phyloP scores from a whole-genome alignment of 2,329 filamentous ascomycete species.

The Ophiostoma novo-ulmi region DNA sequence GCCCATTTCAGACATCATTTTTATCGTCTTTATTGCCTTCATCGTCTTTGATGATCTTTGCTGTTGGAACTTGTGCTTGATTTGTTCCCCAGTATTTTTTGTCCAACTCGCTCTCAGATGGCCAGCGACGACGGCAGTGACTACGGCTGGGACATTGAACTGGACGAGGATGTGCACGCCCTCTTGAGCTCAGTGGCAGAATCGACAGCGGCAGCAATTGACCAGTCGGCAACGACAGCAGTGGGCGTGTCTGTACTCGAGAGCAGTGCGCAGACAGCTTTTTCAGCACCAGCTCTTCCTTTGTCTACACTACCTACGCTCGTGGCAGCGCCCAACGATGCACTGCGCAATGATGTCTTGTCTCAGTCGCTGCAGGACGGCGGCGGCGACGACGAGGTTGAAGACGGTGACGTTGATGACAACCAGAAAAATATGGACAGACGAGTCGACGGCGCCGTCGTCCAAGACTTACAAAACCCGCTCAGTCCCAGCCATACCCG shows the following conservation, averaged over 20 bases:
- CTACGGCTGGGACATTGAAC: slow-evolving; percentile 45
- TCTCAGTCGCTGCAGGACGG: slow-evolving; percentile 20
- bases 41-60: no score
- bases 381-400: neutral
- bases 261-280: neutral
- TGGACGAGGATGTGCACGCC: slow-evolving; percentile 40
- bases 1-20: neutral
- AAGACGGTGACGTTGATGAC: neutral
- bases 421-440: neutral
- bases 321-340: neutral
- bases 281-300: no score
- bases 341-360: slow-evolving; percentile 5
- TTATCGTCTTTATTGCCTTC: no score
- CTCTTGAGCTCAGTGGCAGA: slow-evolving; percentile 17
- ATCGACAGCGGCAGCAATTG: neutral
- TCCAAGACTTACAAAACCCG: slow-evolving; percentile 8
- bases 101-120: neutral
- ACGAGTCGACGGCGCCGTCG: no score
- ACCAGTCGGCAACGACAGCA: neutral
- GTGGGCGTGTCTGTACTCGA: neutral
- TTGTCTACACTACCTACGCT: neutral
- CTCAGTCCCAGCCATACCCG: slow-evolving; percentile 9
- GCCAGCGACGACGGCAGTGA: slow-evolving; percentile 36
- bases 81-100: no score
- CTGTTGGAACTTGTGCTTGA: no score